Evolutionary conservation across 2,329 filamentous ascomycete species (phyloP).

Genomic region (Colletotrichum incanum): DNA sequence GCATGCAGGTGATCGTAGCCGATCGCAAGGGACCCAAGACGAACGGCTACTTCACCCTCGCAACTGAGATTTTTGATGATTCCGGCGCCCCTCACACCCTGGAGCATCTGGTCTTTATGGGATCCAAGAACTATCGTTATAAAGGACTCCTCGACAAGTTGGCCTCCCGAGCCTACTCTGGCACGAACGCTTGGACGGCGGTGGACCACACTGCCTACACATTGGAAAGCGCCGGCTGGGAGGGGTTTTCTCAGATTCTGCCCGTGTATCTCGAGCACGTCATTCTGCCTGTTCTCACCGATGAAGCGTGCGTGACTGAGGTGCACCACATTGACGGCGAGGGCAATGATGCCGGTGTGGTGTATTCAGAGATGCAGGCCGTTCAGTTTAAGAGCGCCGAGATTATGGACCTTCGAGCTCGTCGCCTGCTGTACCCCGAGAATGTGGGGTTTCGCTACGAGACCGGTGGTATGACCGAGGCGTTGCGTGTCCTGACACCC

Average conservation of each 20-base stretch:
- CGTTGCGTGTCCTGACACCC: conserved; percentile 86
- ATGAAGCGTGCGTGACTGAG: conserved; percentile 94
- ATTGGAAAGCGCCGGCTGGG: conserved; percentile 95
- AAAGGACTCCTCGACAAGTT: conserved; percentile 97
- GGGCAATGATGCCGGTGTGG: conserved; percentile 95
- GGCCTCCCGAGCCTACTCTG: conserved; percentile 92
- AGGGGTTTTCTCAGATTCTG: conserved; percentile 94
- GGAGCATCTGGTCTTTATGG: conserved; percentile 90
- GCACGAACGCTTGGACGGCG: conserved; percentile 97
- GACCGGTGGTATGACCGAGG: conserved; percentile 97
- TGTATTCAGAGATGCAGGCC: conserved; percentile 99
- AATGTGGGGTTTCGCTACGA: conserved; percentile 96
- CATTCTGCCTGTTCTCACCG: conserved; percentile 90
- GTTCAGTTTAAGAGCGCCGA: conserved; percentile 88
- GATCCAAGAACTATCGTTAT: conserved; percentile 93
- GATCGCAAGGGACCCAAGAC: conserved; percentile 96
- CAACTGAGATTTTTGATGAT: conserved; percentile 97
- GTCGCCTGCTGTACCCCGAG: conserved; percentile 87
- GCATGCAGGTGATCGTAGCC: conserved; percentile 94
- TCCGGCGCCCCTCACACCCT: conserved; percentile 92
- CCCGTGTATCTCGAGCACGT: conserved; percentile 97
- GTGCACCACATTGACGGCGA: conserved; percentile 96
- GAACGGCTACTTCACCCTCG: conserved; percentile 93
- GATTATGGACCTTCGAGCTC: conserved; percentile 88
- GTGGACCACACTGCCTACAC: conserved; percentile 98